These are phyloP conservation scores for Cryomyces antarcticus DNA, from an alignment of 495 filamentous ascomycete genomes.

Conservation along the genomic window DNA sequence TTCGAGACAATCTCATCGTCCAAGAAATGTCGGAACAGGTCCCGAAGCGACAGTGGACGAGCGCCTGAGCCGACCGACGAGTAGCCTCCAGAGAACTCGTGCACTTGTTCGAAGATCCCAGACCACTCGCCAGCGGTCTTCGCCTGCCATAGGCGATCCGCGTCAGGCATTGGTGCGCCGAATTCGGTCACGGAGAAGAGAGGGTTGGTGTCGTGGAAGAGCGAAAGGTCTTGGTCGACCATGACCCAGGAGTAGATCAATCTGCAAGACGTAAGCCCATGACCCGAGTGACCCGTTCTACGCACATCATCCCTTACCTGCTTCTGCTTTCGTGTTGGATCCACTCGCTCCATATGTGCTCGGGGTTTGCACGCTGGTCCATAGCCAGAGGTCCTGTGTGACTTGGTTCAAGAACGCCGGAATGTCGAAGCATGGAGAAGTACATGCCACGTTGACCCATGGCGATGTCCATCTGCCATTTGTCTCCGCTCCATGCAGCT, in stretches of 20 bases:
- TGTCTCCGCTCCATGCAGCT: slow-evolving; percentile 45
- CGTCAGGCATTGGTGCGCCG: slow-evolving; percentile 32
- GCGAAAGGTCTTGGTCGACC: slow-evolving; percentile 42
- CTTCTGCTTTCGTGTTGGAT: slow-evolving; percentile 34
- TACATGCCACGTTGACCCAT: slow-evolving; percentile 53
- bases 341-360: slow-evolving; percentile 35
- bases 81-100: slow-evolving; percentile 23
- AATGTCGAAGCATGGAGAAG: slow-evolving; percentile 38
- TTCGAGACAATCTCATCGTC: slow-evolving; percentile 20
- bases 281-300: too few relatives aligned
- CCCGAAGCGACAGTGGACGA: slow-evolving; percentile 28
- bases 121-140: slow-evolving; percentile 26
- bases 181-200: slow-evolving; percentile 37
- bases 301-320: slow-evolving; percentile 22
- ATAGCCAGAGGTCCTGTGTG: slow-evolving; percentile 6
- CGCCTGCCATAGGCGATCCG: slow-evolving; percentile 32
- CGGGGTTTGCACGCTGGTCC: slow-evolving; percentile 19
- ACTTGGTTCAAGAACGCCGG: slow-evolving; percentile 30
- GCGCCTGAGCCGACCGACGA: slow-evolving; percentile 21
- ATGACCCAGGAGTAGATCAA: slow-evolving; percentile 45
- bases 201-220: slow-evolving; percentile 39
- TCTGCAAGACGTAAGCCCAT: slow-evolving; percentile 12
- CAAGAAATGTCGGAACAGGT: slow-evolving; percentile 31
- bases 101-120: slow-evolving; percentile 26
- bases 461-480: slow-evolving; percentile 50